A percentile compares a stretch with the other conserved stretches of the same genome.
Evolutionary conservation across 192 early-diverging fungal species (phyloP).

Genomic region (Podila epigama): DNA sequence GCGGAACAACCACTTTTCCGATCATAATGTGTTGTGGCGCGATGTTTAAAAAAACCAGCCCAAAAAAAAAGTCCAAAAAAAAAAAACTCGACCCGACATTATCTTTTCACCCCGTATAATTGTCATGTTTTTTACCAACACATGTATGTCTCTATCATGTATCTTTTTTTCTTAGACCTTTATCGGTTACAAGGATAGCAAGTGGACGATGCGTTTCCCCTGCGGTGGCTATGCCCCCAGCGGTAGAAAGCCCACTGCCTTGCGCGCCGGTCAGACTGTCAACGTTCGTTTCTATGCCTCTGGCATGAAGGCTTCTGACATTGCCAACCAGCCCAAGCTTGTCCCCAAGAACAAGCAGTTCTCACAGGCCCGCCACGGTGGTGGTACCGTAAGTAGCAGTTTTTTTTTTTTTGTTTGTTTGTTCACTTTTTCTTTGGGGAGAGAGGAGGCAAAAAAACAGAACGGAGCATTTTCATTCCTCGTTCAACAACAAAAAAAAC

Average conservation of each 20-base stretch:
- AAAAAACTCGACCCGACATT: too few relatives aligned
- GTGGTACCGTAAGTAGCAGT: constrained; percentile 52
- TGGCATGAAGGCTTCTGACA: constrained; percentile 20
- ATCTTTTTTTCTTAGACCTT: constrained; percentile 16
- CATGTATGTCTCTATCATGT: neutral
- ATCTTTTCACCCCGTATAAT: neutral
- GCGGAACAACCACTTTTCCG: too few relatives aligned
- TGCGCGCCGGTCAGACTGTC: constrained; percentile 59
- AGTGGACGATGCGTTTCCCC: constrained; percentile 32
- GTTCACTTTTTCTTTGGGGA: neutral
- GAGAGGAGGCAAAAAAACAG: neutral
- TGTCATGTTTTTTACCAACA: neutral
- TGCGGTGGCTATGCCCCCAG: constrained; percentile 50
- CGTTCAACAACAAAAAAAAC: neutral
- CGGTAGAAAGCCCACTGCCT: constrained; percentile 37
- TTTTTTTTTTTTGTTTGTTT: neutral
- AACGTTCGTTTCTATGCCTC: constrained; percentile 55
- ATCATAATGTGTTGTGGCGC: too few relatives aligned
- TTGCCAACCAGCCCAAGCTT: constrained; percentile 35
- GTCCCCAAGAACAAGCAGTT: constrained; percentile 24
- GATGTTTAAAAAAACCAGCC: too few relatives aligned
- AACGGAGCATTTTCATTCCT: neutral
- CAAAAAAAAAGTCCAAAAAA: too few relatives aligned
- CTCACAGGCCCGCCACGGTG: constrained; percentile 63
- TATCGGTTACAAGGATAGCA: constrained; percentile 41